Evolutionary conservation across 371 early-diverging fungal genomes (phyloP).

Genomic region (Mortierella sp.): DNA sequence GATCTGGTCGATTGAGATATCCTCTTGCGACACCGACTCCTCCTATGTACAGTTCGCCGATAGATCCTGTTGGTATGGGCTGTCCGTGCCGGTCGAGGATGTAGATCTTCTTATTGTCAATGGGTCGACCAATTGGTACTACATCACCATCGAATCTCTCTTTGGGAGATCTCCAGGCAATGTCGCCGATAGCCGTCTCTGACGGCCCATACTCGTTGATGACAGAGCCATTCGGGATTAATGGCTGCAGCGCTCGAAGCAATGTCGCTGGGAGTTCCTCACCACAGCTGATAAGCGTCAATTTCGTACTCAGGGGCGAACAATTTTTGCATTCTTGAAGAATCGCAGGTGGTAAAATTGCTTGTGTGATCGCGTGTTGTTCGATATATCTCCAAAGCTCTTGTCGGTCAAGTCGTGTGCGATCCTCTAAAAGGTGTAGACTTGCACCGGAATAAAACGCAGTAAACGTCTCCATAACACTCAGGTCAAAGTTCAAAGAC

Average conservation of each 20-base stretch:
- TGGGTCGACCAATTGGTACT: constrained; percentile 14
- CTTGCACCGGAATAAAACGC: constrained; percentile 2
- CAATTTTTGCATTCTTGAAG: constrained; percentile 4
- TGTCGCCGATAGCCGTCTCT: constrained; percentile 16
- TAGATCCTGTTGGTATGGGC: constrained; percentile 29
- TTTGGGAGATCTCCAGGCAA: background rate
- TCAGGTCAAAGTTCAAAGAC: constrained; percentile 13
- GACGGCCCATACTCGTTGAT: constrained; percentile 51
- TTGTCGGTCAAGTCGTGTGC: constrained; percentile 8
- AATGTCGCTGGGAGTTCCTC: background rate
- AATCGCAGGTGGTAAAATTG: constrained; percentile 1
- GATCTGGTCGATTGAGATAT: constrained; percentile 41
- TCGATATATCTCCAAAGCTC: background rate
- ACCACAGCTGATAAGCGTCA: constrained; percentile 6
- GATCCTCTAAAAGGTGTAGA: background rate
- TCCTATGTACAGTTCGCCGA: constrained; percentile 16
- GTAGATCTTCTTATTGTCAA: background rate
- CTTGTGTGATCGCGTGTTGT: constrained; percentile 8
- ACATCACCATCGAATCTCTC: background rate
- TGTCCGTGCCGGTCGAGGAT: constrained; percentile 9
- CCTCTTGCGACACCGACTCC: constrained; percentile 34
- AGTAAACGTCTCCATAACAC: constrained; percentile 5
- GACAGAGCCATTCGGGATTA: background rate
- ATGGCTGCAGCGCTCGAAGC: background rate
- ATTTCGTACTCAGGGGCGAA: background rate